Base-by-base conservation (phyloP, 768 basidiomycete species). In the Suillus lakei region DNA sequence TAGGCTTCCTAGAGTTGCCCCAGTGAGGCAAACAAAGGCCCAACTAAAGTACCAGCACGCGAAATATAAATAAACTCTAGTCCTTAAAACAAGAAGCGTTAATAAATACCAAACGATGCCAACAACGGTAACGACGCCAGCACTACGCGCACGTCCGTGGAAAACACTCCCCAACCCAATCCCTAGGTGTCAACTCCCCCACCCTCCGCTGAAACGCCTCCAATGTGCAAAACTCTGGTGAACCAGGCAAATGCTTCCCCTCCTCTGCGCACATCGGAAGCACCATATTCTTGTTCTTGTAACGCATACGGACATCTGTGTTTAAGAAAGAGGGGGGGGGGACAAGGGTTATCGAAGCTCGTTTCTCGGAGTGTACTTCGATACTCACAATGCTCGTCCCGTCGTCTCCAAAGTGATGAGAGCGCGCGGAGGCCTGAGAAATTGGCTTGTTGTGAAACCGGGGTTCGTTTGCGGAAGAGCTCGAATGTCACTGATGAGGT, bases 401-500 rank as follows among this genome's bases (percentile, higher is more conserved):
- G 60, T 23, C 71, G 70, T 56, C 64, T 72, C 75, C 75, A 76
- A 64, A 86, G 70, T 5, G 78, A 75, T n/a, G 78, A 76, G n/a
- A 88, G 67, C 46, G 86, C 56, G 12, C 69, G 70, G 66, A 85
- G 86, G 39, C 39, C 39, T 16, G 15, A 18, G 79, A 73, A 43
- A 73, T 68, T n/a, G 67, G 66, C 55, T 36, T 50, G 61, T 43
- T 48, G 66, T 30, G 63, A 55, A 34, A 61, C 64, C 8, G 64
- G 54, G 18, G 67, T 67, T 36, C 30, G 43, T 67, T 78, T 81
- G 68, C 81, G 84, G 80, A 91, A 92, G 12, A 93, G 82, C 73
- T 93, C 92, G 71, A 92, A 91, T 0, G 89, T 89, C 39, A 93
- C 82, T 0, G 88, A 85, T 2, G 90, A 87, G 1, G 91, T 89